Conservation (phyloP, 768 basidiomycete genomes). For the Filobasidium wieringae region DNA sequence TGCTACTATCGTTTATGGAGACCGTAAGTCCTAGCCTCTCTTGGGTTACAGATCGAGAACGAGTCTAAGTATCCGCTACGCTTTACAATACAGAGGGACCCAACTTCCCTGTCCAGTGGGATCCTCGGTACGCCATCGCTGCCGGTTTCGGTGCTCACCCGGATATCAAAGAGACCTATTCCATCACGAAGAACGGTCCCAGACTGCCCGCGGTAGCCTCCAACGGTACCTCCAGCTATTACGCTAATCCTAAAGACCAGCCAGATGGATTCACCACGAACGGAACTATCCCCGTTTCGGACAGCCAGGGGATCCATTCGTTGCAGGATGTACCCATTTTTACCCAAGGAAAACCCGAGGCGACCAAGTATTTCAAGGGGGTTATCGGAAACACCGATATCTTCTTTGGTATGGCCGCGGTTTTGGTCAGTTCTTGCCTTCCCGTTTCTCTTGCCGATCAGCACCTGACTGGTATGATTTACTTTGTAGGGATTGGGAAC, state of each 20-base stretch:
- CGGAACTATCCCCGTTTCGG: constrained; percentile 31
- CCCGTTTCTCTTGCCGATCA: too few species aligned
- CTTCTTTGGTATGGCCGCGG: constrained; percentile 36
- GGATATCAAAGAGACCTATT: constrained; percentile 15
- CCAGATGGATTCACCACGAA: constrained; percentile 35
- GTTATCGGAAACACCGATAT: constrained; percentile 33
- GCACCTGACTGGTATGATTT: too few species aligned
- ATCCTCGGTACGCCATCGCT: constrained; percentile 37
- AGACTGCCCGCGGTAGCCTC: constrained; percentile 27
- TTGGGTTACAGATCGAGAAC: too few species aligned
- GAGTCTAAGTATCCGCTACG: too few species aligned
- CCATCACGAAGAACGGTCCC: constrained; percentile 24
- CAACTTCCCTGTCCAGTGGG: constrained; percentile 35
- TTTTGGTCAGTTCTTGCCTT: constrained; percentile 16
- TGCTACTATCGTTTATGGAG: constrained; percentile 25
- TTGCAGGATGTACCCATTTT: constrained; percentile 37
- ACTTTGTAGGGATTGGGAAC: too few species aligned
- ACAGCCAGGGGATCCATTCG: constrained; percentile 39
- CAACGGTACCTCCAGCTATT: constrained; percentile 22
- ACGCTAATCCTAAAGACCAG: constrained; percentile 36
- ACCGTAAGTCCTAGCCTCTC: not conserved
- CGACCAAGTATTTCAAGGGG: constrained; percentile 36
- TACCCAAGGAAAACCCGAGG: constrained; percentile 30
- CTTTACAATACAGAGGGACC: not conserved
- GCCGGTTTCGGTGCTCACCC: constrained; percentile 16